Conservation (phyloP, 495 filamentous ascomycete genomes). For the Penicillium malachiteum region DNA sequence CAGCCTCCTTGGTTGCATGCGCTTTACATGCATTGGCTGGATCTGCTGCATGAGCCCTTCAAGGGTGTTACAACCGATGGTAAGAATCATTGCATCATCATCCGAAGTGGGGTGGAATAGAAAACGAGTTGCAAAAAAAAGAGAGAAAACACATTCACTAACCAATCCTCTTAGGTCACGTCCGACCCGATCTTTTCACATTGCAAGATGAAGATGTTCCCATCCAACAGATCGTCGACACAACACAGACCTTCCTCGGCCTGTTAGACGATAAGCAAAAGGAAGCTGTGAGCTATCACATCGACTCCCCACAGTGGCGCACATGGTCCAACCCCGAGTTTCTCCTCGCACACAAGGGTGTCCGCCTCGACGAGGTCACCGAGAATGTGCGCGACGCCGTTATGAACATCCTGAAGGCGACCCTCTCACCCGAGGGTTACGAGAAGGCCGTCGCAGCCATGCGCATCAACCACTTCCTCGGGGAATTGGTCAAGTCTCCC, state of each 20-base stretch:
- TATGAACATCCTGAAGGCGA: conserved; percentile 52
- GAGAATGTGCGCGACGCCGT: conserved; percentile 43
- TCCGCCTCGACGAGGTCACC: conserved; percentile 62
- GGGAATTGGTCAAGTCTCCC: conserved; percentile 59
- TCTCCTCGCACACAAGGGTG: conserved; percentile 58
- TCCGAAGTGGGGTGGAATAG: background rate
- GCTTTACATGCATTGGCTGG: conserved; percentile 64
- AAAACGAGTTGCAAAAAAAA: background rate
- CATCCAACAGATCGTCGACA: conserved; percentile 52
- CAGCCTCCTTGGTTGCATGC: conserved; percentile 67
- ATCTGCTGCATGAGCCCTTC: conserved; percentile 65
- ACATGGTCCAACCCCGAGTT: conserved; percentile 78
- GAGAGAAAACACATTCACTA: background rate
- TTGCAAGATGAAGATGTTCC: conserved; percentile 62
- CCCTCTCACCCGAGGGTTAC: conserved; percentile 68
- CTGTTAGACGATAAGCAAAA: conserved; percentile 49
- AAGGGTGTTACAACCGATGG: conserved; percentile 70
- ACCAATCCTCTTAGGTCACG: conserved; percentile 35
- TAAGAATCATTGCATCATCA: conserved; percentile 23
- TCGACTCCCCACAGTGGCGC: conserved; percentile 70
- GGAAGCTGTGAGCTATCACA: conserved; percentile 51
- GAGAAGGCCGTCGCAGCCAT: conserved; percentile 66
- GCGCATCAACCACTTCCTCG: conserved; percentile 78
- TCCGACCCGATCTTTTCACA: conserved; percentile 56
- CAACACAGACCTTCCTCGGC: conserved; percentile 43